These are phyloP conservation scores for Diutina sp. DNA, from an alignment of 1,139 yeast genomes.

Conservation along the genomic window DNA sequence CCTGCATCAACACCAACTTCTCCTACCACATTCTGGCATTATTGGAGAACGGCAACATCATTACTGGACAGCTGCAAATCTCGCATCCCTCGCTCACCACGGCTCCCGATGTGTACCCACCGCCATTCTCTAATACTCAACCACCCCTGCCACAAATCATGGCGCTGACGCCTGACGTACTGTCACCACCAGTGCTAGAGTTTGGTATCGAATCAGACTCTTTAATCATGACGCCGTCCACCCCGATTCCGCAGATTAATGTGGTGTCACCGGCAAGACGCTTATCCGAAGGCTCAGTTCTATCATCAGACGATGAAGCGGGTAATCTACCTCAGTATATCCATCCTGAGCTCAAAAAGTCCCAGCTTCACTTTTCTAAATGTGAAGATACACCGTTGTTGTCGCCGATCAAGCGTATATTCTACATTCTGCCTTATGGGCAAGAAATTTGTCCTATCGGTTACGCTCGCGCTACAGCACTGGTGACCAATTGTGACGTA, in stretches of 20 bases:
- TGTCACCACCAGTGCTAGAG: background rate
- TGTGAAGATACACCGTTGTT: conserved; percentile 43
- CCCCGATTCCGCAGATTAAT: background rate
- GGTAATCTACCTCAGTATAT: conserved; percentile 65
- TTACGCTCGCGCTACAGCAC: conserved; percentile 45
- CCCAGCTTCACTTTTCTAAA: conserved; percentile 65
- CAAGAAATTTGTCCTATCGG: conserved; percentile 78
- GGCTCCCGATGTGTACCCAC: conserved; percentile 18
- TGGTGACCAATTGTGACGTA: conserved; percentile 38
- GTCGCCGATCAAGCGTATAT: conserved; percentile 65
- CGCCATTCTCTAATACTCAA: conserved; percentile 23
- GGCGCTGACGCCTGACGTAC: conserved; percentile 2
- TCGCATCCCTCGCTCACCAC: conserved; percentile 54
- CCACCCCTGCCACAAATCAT: conserved; percentile 21
- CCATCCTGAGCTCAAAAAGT: conserved; percentile 64
- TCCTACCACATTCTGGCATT: conserved; percentile 79
- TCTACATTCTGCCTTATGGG: conserved; percentile 80
- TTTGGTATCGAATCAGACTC: background rate
- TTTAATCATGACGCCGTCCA: background rate
- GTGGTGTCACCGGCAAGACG: conserved; percentile 8
- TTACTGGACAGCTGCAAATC: conserved; percentile 91
- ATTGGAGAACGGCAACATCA: conserved; percentile 54
- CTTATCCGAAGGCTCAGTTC: conserved; percentile 5
- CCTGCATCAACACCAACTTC: conserved; percentile 76
- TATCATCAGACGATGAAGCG: conserved; percentile 26